These are phyloP conservation scores for Hepatocystis sp. DNA, from an alignment of 169 alveolate genomes.

Conservation along the genomic window DNA sequence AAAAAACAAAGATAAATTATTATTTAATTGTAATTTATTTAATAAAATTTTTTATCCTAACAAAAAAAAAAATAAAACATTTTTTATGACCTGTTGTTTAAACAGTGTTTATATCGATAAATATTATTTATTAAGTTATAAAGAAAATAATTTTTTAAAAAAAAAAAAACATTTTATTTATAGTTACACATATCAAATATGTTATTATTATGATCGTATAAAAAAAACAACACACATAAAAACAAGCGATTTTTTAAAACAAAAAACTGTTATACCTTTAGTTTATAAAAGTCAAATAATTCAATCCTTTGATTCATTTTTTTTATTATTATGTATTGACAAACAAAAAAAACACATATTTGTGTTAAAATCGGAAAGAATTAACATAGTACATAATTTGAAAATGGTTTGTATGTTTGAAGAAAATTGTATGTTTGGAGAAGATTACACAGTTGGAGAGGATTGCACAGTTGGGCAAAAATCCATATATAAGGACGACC, in stretches of 20 bases:
- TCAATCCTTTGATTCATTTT: constrained; percentile 51
- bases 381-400: constrained; percentile 46
- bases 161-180: constrained; percentile 44
- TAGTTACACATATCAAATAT: constrained; percentile 37
- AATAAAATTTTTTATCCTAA: no score
- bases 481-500: neutral
- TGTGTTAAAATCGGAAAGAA: constrained; percentile 44
- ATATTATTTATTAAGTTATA: constrained; percentile 43
- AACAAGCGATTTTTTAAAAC: constrained; percentile 38
- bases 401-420: constrained; percentile 69
- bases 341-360: constrained; percentile 28
- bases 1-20: no score
- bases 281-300: constrained; percentile 33
- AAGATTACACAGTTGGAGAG: neutral
- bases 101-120: constrained; percentile 70
- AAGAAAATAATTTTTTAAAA: constrained; percentile 19
- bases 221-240: constrained; percentile 17
- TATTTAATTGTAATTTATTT: no score
- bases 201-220: constrained; percentile 34
- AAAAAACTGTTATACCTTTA: constrained; percentile 41
- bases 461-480: neutral
- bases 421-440: no score
- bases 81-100: constrained; percentile 61
- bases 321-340: constrained; percentile 61
- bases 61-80: no score